A percentile compares a stretch with the other conserved stretches of the same genome.
Evolutionary conservation across 306 rosid genomes (phyloP).

Genomic region (Sindora glabra): DNA sequence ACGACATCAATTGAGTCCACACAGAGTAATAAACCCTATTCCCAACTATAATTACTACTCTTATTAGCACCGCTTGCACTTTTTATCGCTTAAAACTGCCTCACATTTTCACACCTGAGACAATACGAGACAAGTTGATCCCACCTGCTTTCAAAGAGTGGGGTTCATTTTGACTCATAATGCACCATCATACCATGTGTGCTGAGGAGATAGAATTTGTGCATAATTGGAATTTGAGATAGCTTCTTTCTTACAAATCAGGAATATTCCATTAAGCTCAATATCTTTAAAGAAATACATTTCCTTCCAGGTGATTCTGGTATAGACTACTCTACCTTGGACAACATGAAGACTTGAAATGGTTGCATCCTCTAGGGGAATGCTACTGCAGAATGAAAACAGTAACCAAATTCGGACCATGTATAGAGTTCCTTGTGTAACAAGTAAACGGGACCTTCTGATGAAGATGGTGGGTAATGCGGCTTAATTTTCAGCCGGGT

Average conservation of each 20-base stretch:
- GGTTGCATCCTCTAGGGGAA: constrained; percentile 22
- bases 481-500: constrained; percentile 38
- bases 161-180: too few species aligned
- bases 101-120: too few species aligned
- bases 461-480: constrained; percentile 26
- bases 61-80: too few species aligned
- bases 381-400: constrained; percentile 28
- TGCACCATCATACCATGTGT: too few species aligned
- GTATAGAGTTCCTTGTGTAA: constrained; percentile 13
- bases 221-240: too few species aligned
- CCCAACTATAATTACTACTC: background rate
- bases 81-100: too few species aligned
- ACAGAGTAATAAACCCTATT: constrained; percentile 22
- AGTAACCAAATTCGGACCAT: constrained; percentile 9
- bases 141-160: too few species aligned
- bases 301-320: constrained; percentile 55
- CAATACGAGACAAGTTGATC: too few species aligned
- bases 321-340: constrained; percentile 28
- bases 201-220: too few species aligned
- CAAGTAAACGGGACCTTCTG: constrained; percentile 15
- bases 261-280: background rate
- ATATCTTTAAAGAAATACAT: constrained; percentile 10
- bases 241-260: too few species aligned
- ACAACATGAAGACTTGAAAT: constrained; percentile 11
- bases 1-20: constrained; percentile 26